Conservation (phyloP, 352 stramenopile species). For the Sclerospora graminicola region DNA sequence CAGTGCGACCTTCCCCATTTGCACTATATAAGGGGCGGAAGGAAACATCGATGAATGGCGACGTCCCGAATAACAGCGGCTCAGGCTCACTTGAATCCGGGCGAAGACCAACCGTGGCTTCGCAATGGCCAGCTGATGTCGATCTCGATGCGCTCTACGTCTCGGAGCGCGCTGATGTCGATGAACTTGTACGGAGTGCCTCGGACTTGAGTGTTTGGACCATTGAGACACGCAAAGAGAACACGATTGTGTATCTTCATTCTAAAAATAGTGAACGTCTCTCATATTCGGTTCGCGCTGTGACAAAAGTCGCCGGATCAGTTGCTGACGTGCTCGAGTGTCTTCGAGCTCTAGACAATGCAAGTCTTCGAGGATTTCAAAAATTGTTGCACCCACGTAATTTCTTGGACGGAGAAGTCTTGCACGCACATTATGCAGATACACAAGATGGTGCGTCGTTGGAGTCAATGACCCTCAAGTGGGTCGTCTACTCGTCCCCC, state of each 20-base stretch:
- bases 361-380: constrained; percentile 50
- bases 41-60: no score
- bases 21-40: no score
- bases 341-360: constrained; percentile 50
- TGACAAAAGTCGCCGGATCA: constrained; percentile 52
- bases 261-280: constrained; percentile 78
- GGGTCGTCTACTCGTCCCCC: constrained; percentile 63
- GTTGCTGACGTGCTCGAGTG: constrained; percentile 74
- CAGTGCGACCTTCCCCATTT: no score
- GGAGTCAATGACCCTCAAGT: constrained; percentile 79
- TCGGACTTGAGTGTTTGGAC: constrained; percentile 69
- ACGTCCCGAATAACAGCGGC: neutral
- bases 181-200: constrained; percentile 53
- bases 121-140: constrained; percentile 60
- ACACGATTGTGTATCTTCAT: constrained; percentile 62
- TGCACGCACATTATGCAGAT: constrained; percentile 42
- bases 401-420: constrained; percentile 72
- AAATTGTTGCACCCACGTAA: constrained; percentile 68
- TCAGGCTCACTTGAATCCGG: constrained; percentile 15
- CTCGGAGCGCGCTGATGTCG: constrained; percentile 55
- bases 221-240: constrained; percentile 55
- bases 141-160: constrained; percentile 71
- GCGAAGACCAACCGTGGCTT: constrained; percentile 18
- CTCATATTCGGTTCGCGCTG: constrained; percentile 59
- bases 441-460: constrained; percentile 10